Base-by-base conservation (phyloP, 805 yeast genomes). In the Metschnikowia dekortorum region DNA sequence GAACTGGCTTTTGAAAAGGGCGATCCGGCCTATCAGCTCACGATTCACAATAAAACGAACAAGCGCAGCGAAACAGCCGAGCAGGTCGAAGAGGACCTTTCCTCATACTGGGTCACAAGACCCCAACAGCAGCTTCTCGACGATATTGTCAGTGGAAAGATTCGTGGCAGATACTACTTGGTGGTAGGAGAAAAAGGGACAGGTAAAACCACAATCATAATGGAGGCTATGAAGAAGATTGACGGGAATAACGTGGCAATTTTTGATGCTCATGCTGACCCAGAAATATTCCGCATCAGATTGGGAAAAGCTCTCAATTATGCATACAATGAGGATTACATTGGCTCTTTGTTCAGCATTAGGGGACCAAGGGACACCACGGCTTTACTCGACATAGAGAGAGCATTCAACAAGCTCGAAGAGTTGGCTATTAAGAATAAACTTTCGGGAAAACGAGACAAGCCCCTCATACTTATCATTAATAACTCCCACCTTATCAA, bases 301-400 rank as follows among this genome's bases (percentile, higher is more conserved):
- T 70, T 88, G 9, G 96, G 96, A 2, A 78, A 80, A 53, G 91
- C 95, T 0, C 69, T 88, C 44, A 81, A 85, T 53, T 88, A 83
- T 62, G 82, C 82, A 38, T 88, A 75, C 62, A 84, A 79, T 55
- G 96, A 88, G 61, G 96, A 88, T 65, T 88, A 88, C 64, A 82
- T 88, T 49, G 96, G 96, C 0, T 82, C 91, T 0, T 70, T 88
- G 49, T 88, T 88, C 57, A 83, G 89, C 13, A 85, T 88, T 44
- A 69, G 88, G 30, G 96, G 96, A 0, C 96, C 95, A 10, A 74
- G 96, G 51, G 96, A 88, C 54, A 85, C 94, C 5, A 86, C 91
- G 0, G 92, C 94, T 0, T 65, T 87, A 44, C 68, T 87, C 37
- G 96, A 87, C 61, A 87, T 88, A 40, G 96, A 88, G 63, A 71